These are phyloP conservation scores for Epicoccum sorghinum DNA, from an alignment of 2,329 filamentous ascomycete genomes.

Conservation along the genomic window DNA sequence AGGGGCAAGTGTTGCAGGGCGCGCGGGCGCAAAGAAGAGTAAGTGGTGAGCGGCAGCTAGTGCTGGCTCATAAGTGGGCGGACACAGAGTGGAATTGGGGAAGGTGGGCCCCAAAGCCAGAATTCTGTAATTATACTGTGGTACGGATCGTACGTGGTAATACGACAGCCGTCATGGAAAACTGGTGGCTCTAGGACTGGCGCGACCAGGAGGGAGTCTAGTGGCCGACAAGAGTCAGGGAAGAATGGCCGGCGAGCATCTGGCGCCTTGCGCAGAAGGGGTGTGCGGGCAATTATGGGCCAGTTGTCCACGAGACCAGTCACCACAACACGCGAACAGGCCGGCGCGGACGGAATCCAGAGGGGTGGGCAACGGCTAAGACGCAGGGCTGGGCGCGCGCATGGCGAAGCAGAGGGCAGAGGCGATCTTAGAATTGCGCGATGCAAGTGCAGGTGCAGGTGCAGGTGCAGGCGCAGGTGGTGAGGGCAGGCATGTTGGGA, in stretches of 20 bases:
- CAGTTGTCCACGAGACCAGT: constrained; percentile 13
- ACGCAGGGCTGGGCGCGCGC: constrained; percentile 13
- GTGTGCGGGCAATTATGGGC: constrained; percentile 22
- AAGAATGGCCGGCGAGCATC: constrained; percentile 35
- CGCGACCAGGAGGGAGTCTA: constrained; percentile 28
- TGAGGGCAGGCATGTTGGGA: constrained; percentile 16
- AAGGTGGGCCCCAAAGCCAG: constrained; percentile 35
- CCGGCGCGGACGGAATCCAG: constrained; percentile 11
- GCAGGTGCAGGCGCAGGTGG: constrained; percentile 7
- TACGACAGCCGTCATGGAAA: constrained; percentile 30
- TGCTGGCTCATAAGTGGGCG: constrained; percentile 37
- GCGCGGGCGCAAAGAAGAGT: constrained; percentile 47
- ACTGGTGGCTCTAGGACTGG: constrained; percentile 28
- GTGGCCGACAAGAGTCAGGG: constrained; percentile 36
- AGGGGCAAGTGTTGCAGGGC: constrained; percentile 49
- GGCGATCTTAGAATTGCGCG: constrained; percentile 8
- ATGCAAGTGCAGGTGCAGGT: constrained; percentile 7
- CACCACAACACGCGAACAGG: constrained; percentile 17
- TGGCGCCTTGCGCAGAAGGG: constrained; percentile 28
- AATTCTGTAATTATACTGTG: constrained; percentile 34
- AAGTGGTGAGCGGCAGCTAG: constrained; percentile 37
- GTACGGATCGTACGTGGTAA: constrained; percentile 21
- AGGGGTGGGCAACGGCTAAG: constrained; percentile 13
- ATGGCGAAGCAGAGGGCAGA: constrained; percentile 19
- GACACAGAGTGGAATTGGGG: constrained; percentile 26